A percentile compares a stretch with the other conserved stretches of the same genome.
Evolutionary conservation across 2,329 filamentous ascomycete species (phyloP).

Genomic region (Davidsoniella neocaledoniae): DNA sequence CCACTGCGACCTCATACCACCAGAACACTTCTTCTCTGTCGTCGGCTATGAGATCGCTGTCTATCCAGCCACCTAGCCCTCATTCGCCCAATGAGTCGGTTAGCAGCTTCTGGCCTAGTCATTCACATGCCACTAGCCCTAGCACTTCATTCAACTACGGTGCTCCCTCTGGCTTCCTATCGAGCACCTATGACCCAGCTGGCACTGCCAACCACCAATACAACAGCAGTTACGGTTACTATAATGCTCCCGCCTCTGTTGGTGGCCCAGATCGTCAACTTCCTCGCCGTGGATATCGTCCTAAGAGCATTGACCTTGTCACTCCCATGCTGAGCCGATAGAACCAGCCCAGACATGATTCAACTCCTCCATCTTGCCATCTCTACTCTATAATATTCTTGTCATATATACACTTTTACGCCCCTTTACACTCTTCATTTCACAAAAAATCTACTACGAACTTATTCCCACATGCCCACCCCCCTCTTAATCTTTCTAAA

Average conservation of each 20-base stretch:
- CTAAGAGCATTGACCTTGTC: conserved; percentile 47
- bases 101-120: conserved; percentile 33
- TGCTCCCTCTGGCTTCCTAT: conserved; percentile 26
- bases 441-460: too few relatives aligned
- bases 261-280: conserved; percentile 36
- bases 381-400: neutral
- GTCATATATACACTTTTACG: neutral
- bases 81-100: conserved; percentile 31
- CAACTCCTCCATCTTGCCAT: neutral
- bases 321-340: conserved; percentile 40
- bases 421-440: neutral
- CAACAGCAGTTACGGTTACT: conserved; percentile 13
- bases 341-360: neutral
- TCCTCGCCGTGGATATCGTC: conserved; percentile 39
- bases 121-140: conserved; percentile 34
- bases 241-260: conserved; percentile 14
- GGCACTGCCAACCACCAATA: conserved; percentile 24
- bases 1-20: conserved; percentile 20
- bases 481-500: neutral
- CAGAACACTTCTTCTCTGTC: conserved; percentile 28
- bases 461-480: neutral
- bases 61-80: conserved; percentile 36
- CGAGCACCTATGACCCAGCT: conserved; percentile 34
- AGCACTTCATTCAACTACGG: conserved; percentile 32
- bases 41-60: conserved; percentile 38